A percentile compares a stretch with the other conserved stretches of the same genome.
phyloP scores from a whole-genome alignment of 257 asterid genomes.

The Coffea eugenioides region DNA sequence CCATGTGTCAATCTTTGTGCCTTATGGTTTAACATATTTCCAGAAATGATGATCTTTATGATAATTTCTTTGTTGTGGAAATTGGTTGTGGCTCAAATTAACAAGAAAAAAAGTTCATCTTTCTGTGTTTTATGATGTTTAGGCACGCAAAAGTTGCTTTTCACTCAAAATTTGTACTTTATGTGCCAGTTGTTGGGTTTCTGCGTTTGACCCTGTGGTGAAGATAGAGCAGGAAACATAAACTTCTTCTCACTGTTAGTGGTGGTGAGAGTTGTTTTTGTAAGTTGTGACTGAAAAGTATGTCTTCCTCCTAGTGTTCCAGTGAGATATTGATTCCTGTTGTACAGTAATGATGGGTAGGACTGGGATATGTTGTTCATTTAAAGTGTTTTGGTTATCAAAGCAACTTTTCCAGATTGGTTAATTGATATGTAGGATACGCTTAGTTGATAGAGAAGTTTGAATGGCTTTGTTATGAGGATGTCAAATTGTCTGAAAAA shows the following conservation, averaged over 20 bases:
- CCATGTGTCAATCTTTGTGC: not conserved
- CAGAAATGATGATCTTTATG: constrained; percentile 5
- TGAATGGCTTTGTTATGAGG: not conserved
- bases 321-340: not conserved
- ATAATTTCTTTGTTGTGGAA: not conserved
- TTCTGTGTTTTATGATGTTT: not conserved
- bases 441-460: not conserved
- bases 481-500: not conserved
- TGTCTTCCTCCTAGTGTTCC: not conserved
- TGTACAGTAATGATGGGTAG: not conserved
- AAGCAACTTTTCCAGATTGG: not conserved
- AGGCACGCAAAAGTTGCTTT: not conserved
- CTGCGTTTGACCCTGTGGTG: not conserved
- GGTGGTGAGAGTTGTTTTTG: not conserved
- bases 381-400: not conserved
- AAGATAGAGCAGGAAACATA: not conserved
- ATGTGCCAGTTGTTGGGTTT: not conserved
- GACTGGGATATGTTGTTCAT: not conserved
- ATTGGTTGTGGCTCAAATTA: not conserved
- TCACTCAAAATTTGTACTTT: not conserved
- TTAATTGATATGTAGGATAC: not conserved
- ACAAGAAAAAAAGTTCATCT: not conserved
- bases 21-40: constrained; percentile 2
- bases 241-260: not conserved
- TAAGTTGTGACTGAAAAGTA: not conserved